Evolutionary conservation across 176 grass and related monocot genomes (phyloP), one percentile per base, ranked within the genome.

Genomic region (Themeda triandra): DNA sequence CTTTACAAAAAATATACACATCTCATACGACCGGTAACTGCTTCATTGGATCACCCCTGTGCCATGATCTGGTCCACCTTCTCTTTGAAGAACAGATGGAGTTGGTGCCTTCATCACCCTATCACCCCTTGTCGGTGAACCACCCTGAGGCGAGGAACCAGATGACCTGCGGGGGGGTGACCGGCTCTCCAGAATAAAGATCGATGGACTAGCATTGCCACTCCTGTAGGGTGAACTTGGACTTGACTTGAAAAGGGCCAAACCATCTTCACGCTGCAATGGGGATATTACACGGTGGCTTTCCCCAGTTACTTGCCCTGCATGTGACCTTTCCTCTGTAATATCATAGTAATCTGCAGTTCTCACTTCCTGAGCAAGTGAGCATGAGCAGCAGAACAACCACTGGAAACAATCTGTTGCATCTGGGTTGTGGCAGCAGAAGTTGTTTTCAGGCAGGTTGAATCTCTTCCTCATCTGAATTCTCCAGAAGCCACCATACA

Each of bases 401-500:
- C 93, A 99, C 54, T 92, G 84, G 27, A 90, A 81, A 69, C 91
- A 95, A 54, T 99, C 96, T 0, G 79, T 87, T 1, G 56, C 33
- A 0, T 94, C 75, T 2, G 93, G 85, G 64, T 73, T 90, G 29
- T 84, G 77, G 73, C 89, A 96, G 73, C 91, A 94, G 65, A 94
- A 85, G 19, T 28, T 83, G 48, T 78, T 92, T 10, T 45, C 81
- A 0, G 96, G 96, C 17, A 98, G 88, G 68, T 90, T 95, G 65
- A 87, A 98, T 76, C 91, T 94, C 77, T 87, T 98, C 86, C 96
- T 86, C 96, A 98, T 94, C 44, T 94, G 96, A 60, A 98, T 95
- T 84, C 96, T 95, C 96, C 96, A 98, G 53, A 92, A 95, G n/a
- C 96, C 96, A 28, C 96, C 96, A 74, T 98, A 98, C 19, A 98